Evolutionary conservation across 768 basidiomycete genomes (phyloP), one percentile per base, ranked within the genome.

Genomic region (Pisolithus microcarpus): DNA sequence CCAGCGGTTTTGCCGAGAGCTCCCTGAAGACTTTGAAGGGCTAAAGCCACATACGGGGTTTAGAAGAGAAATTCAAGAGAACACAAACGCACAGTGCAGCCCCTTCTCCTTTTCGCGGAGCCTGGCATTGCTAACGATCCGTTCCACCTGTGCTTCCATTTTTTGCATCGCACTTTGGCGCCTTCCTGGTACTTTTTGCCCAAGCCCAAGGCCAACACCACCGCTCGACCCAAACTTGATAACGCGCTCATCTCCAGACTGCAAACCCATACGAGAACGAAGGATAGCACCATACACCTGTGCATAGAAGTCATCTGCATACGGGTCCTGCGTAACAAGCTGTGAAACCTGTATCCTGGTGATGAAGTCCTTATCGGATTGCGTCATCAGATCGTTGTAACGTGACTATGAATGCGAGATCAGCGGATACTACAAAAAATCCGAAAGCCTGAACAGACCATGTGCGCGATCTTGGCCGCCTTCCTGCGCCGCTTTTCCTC

Each of bases 301-400:
- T 10, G 93, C 96, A 62, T 99, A 99, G 66, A 97, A 99, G 65
- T 99, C 96, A 56, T 98, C 95, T 30, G 90, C 84, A 67, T 95
- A 98, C 0, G 96, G 96, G 70, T 99, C 96, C 61, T 90, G 85
- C 6, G 93, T 95, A 40, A 96, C 93, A 38, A 98, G 86, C 63
- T 98, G 96, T 1, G 95, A 97, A 31, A 99, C 91, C 67, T 99
- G 96, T 56, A 99, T 98, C 23, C 96, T 84, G 34, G 96, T 98
- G 70, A 99, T 98, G 65, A 98, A 99, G 64, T 98, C 96, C 72
- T 98, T 98, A 75, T 99, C 96, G 10, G 90, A 93, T 69, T 93
- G 91, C 3, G 91, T 92, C 92, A 95, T 95, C 36, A 94, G 76
- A 65, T 93, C 91, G 58, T 95, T 95, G 63, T 93, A 93, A 53